Conservation (phyloP, 352 stramenopile genomes). For the Globisporangium nagaii region DNA sequence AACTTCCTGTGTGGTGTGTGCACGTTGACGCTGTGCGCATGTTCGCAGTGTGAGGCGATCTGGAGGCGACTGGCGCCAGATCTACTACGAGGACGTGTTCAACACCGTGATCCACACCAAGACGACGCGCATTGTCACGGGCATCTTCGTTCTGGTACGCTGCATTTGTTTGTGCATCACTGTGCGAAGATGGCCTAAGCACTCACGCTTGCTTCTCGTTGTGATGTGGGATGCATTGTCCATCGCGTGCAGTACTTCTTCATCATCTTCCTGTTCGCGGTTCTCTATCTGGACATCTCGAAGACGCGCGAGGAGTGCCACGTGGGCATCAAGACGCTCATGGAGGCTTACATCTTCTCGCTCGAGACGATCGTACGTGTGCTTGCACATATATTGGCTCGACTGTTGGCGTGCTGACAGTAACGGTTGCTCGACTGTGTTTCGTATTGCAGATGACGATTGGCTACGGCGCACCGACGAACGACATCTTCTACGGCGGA, state of each 20-base stretch:
- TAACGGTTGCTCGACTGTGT: too few species aligned
- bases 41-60: constrained; percentile 31
- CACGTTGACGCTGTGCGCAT: constrained; percentile 17
- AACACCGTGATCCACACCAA: constrained; percentile 86
- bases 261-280: constrained; percentile 75
- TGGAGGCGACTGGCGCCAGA: constrained; percentile 73
- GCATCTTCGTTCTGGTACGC: constrained; percentile 68
- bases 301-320: constrained; percentile 55
- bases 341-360: constrained; percentile 84
- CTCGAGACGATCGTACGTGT: constrained; percentile 79
- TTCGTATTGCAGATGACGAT: constrained; percentile 72
- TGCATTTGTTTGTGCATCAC: background rate
- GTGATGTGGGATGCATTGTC: background rate
- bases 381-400: too few species aligned
- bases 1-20: constrained; percentile 3
- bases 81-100: constrained; percentile 84
- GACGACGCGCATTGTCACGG: constrained; percentile 72
- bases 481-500: constrained; percentile 86
- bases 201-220: background rate
- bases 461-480: constrained; percentile 77
- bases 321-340: constrained; percentile 65
- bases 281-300: constrained; percentile 72
- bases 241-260: constrained; percentile 55
- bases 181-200: background rate
- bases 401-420: too few species aligned